Conservation (phyloP, 495 filamentous ascomycete genomes). For the Sphaerosporella brunnea region DNA sequence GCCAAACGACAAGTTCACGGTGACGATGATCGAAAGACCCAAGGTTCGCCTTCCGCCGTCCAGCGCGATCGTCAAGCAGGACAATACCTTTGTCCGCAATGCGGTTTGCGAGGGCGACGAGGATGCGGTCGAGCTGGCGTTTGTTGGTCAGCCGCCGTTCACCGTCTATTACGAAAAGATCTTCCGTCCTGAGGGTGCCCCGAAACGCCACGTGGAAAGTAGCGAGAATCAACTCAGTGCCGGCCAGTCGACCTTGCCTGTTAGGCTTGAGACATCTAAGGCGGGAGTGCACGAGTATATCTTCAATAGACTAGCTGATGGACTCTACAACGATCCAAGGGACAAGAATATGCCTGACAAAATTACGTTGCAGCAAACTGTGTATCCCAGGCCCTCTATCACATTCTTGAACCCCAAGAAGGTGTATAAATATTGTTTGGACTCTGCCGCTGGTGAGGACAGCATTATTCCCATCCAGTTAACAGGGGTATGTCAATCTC, state of each 20-base stretch:
- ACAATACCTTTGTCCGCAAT: conserved; percentile 43
- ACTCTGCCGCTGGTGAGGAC: conserved; percentile 62
- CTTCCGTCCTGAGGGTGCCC: conserved; percentile 14
- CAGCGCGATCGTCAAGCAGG: conserved; percentile 34
- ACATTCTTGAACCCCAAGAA: conserved; percentile 73
- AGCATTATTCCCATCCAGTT: conserved; percentile 61
- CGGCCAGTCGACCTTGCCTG: conserved; percentile 48
- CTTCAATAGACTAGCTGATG: conserved; percentile 63
- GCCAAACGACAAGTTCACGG: conserved; percentile 50
- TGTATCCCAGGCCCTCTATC: conserved; percentile 64
- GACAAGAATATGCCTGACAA: conserved; percentile 37
- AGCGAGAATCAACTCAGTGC: conserved; percentile 36
- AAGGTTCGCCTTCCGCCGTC: conserved; percentile 48
- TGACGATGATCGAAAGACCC: conserved; percentile 70
- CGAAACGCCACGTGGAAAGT: conserved; percentile 12
- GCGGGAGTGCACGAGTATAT: conserved; percentile 71
- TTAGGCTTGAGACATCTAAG: conserved; percentile 67
- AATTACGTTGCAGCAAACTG: conserved; percentile 58
- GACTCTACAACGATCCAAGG: conserved; percentile 57
- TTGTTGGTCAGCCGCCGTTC: conserved; percentile 66
- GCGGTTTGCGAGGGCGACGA: conserved; percentile 88
- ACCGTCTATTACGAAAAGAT: conserved; percentile 52
- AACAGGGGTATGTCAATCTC: conserved; percentile 36
- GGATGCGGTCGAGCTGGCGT: conserved; percentile 61
- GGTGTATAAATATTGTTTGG: conserved; percentile 84